Conservation (phyloP, 176 grass and related monocot species). For the Chloris gayana region DNA sequence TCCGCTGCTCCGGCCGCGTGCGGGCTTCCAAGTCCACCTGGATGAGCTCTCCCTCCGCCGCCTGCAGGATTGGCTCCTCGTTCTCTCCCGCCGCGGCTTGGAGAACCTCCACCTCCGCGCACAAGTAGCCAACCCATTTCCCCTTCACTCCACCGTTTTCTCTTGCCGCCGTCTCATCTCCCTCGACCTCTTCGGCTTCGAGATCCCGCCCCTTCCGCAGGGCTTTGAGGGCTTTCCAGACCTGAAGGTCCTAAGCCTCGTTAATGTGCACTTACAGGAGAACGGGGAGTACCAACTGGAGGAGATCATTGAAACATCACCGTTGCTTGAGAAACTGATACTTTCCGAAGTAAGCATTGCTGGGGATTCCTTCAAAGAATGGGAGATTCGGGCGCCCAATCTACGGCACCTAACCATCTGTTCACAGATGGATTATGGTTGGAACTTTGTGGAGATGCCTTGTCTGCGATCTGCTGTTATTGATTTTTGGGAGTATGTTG, state of each 20-base stretch:
- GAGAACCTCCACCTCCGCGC: not conserved
- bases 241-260: not conserved
- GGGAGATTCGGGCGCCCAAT: not conserved
- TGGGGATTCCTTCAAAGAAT: not conserved
- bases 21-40: not conserved
- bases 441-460: not conserved
- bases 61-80: not conserved
- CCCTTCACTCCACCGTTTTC: not conserved
- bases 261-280: not conserved
- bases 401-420: not conserved
- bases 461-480: not conserved
- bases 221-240: not conserved
- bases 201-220: not conserved
- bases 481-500: not conserved
- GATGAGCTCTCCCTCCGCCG: not conserved
- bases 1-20: not conserved
- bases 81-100: not conserved
- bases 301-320: not conserved
- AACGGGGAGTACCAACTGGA: not conserved
- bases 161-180: not conserved
- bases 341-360: not conserved
- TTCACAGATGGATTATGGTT: not conserved
- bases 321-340: not conserved
- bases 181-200: not conserved
- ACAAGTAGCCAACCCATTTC: not conserved